Evolutionary conservation across 108 stramenopile genomes (phyloP), one percentile per base, ranked within the genome.

Genomic region (Phaeodactylum tricornutum): DNA sequence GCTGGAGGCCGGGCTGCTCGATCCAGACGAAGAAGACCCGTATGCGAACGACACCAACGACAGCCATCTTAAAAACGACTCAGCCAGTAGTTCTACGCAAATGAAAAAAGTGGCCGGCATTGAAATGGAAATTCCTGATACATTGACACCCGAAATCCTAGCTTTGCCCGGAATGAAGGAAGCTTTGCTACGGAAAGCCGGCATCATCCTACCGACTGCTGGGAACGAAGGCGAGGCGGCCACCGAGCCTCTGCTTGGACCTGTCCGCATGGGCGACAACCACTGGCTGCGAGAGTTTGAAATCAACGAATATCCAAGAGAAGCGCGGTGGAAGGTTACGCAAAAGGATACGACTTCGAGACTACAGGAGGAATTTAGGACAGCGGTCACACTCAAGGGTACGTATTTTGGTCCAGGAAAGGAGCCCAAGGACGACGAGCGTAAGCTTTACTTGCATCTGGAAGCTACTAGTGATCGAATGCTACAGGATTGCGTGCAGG

Each of bases 271-370:
- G 41, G 64, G 71, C 16, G 55, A 62, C 4, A 83, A 78, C 59
- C 84, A 86, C 62, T 88, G 80, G 55, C 60, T 84, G 25, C 82
- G 79, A 53, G 91, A 92, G 43, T 68, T 92, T 21, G 89, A 87
- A 43, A 93, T 96, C 71, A 96, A 96, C 65, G 92, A 93, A 39
- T 96, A 92, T 56, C 92, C 92, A 7, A 69, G 77, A 29, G 74
- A 85, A 66, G 94, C 91, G 2, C 59, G 94, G 24, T 92, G 82
- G 84, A 83, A 78, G 40, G 84, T 87, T 16, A 92, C 88, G 6
- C 81, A 92, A 53, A 82, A 81, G 52, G 92, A 92, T 43, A 88
- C 86, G 19, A 76, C 87, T 2, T 71, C 68, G n/a, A 62, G 88
- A 15, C 57, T 96, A 29, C 83, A 88, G 38, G 92, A 96, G 49